phyloP scores from a whole-genome alignment of 257 asterid species.

The Gentiana straminea region DNA sequence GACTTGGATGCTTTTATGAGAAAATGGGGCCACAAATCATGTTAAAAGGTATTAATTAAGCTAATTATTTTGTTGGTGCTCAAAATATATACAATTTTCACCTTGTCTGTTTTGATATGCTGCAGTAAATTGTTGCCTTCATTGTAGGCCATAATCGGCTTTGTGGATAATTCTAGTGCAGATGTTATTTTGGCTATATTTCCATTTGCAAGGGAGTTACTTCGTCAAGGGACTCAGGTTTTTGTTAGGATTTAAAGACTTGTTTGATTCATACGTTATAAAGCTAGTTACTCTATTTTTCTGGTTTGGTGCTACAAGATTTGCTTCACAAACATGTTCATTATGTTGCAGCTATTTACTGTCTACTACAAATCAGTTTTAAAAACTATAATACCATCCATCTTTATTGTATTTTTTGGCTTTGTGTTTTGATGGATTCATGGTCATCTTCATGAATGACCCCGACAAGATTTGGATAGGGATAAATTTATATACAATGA shows the following conservation, averaged over 20 bases:
- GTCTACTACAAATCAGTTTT: too few species aligned
- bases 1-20: slow-evolving; percentile 68
- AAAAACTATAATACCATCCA: too few species aligned
- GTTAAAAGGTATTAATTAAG: slow-evolving; percentile 57
- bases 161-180: slow-evolving; percentile 96
- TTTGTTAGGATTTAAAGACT: slow-evolving; percentile 7
- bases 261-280: slow-evolving; percentile 6
- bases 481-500: too few species aligned
- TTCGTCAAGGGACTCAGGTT: slow-evolving; percentile 82
- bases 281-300: too few species aligned
- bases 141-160: slow-evolving; percentile 68
- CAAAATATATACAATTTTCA: slow-evolving; percentile 5
- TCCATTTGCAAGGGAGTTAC: slow-evolving; percentile 92
- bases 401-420: too few species aligned
- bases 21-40: slow-evolving; percentile 52
- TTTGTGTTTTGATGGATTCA: too few species aligned
- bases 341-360: too few species aligned
- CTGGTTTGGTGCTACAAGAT: too few species aligned
- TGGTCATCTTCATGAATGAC: too few species aligned
- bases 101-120: slow-evolving; percentile 7
- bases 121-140: slow-evolving; percentile 15
- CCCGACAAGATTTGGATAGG: too few species aligned
- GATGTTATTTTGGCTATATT: slow-evolving; percentile 85
- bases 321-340: too few species aligned
- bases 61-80: slow-evolving; percentile 4